Conservation (phyloP, 192 early-diverging fungal species). For the Thoreauomyces humboldtii region DNA sequence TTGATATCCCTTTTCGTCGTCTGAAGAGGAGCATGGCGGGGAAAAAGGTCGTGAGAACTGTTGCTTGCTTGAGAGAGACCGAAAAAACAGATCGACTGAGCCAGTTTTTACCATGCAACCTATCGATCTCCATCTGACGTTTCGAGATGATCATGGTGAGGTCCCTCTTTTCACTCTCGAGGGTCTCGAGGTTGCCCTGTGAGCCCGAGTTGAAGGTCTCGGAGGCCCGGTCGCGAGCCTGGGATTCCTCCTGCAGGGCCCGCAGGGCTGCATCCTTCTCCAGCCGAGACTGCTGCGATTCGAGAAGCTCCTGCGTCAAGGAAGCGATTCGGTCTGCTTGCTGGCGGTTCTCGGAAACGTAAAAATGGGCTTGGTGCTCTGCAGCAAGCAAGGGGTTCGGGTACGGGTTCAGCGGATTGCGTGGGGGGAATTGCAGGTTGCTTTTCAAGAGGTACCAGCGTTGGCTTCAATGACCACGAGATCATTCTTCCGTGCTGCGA, state of each 20-base stretch:
- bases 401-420: no score
- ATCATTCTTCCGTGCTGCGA: no score
- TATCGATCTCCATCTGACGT: constrained; percentile 18
- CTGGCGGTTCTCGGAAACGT: background rate
- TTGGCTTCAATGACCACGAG: no score
- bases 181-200: background rate
- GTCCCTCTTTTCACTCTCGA: constrained; percentile 22
- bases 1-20: constrained; percentile 19
- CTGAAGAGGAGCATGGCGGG: background rate
- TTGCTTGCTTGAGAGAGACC: background rate
- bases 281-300: background rate
- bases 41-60: no score
- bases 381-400: no score
- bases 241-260: background rate
- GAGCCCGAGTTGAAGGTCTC: background rate
- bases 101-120: no score
- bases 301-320: background rate
- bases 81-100: no score
- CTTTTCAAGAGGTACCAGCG: no score
- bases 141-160: constrained; percentile 9
- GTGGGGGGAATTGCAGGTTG: no score
- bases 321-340: background rate
- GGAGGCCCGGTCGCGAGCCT: background rate
- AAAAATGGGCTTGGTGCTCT: background rate
- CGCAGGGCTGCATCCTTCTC: background rate